These are phyloP conservation scores for Podaxis mareebaensis DNA, from an alignment of 768 basidiomycete genomes.

Conservation along the genomic window DNA sequence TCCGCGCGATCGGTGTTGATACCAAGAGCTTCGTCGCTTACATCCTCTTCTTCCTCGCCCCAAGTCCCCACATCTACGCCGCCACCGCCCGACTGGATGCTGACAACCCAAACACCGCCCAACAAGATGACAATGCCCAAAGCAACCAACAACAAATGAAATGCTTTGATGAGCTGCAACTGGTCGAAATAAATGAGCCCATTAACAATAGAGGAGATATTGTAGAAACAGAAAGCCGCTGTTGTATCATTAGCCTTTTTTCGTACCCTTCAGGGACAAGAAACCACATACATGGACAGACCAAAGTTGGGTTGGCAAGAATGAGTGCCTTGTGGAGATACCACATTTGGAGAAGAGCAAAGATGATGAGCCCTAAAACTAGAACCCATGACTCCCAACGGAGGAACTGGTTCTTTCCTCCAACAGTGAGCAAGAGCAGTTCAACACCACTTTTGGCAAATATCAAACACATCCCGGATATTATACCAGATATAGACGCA, in stretches of 20 bases:
- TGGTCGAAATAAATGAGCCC: slow-evolving; percentile 91
- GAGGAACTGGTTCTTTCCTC: slow-evolving; percentile 80
- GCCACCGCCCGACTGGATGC: slow-evolving; percentile 64
- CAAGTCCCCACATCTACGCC: slow-evolving; percentile 49
- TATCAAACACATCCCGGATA: slow-evolving; percentile 90
- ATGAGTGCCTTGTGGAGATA: slow-evolving; percentile 80
- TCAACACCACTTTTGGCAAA: slow-evolving; percentile 95
- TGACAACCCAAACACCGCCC: slow-evolving; percentile 88
- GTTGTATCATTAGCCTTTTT: slow-evolving; percentile 21
- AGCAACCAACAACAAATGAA: slow-evolving; percentile 75
- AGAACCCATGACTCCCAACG: slow-evolving; percentile 85
- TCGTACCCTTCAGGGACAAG: slow-evolving; percentile 10
- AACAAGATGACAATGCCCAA: slow-evolving; percentile 79
- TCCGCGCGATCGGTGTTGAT: slow-evolving; percentile 19
- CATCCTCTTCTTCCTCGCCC: slow-evolving; percentile 43
- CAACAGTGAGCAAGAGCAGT: slow-evolving; percentile 74
- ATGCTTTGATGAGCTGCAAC: slow-evolving; percentile 62
- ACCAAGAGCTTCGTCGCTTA: slow-evolving; percentile 30
- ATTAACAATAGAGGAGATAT: slow-evolving; percentile 87
- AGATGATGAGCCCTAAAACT: slow-evolving; percentile 65
- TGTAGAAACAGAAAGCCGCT: slow-evolving; percentile 96
- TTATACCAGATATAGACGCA: slow-evolving; percentile 83
- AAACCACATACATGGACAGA: slow-evolving; percentile 72
- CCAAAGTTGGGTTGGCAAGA: slow-evolving; percentile 81
- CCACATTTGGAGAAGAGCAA: slow-evolving; percentile 83